Base-by-base conservation (phyloP, 225 moss, liverwort and hornwort genomes). In the Asterella californica region DNA sequence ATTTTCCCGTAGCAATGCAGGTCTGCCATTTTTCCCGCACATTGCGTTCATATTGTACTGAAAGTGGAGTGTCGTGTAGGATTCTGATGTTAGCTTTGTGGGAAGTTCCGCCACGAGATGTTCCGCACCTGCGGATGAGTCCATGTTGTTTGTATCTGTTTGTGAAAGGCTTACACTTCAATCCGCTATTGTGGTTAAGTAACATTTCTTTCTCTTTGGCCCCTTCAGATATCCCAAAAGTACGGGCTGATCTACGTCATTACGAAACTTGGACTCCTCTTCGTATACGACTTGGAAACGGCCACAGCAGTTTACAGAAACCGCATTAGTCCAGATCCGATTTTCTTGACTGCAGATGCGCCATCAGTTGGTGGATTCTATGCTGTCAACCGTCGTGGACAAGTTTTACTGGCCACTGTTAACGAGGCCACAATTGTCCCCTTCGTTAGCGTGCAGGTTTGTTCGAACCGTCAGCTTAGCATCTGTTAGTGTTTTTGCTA, bases 1-100 rank as follows among this genome's bases (percentile, higher is more conserved):
- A 99, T 83, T 99, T 99, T 72, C 99, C 99, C 21, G 99, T 99
- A 62, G 93, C 99, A 64, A 95, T 99, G 95, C 99, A 99, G 97
- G 96, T 96, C 49, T 60, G 83, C 80, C 37, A 10, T 12, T 76
- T 15, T 9, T 29, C 11, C 10, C 27, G 27, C 11, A 10, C 64
- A 42, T 3, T 42, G 42, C 42, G n/a, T 42, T 42, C 42, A 42
- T 42, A n/a, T 7, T 42, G 42, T 42, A 7, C 3, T 42, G 42
- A 7, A 42, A 42, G 42, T 42, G 42, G 3, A 42, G 3, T 42
- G 21, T 42, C 38, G 10, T 25, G 17, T 37, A 15, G 19, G 36
- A 59, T 59, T 59, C 57, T 59, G 57, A 24, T 7, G 42, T 42
- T 42, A n/a, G n/a, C n/a, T n/a, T n/a, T n/a, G n/a, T n/a, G n/a